Conservation (phyloP, 768 basidiomycete genomes). For the Mycena kentingensis region DNA sequence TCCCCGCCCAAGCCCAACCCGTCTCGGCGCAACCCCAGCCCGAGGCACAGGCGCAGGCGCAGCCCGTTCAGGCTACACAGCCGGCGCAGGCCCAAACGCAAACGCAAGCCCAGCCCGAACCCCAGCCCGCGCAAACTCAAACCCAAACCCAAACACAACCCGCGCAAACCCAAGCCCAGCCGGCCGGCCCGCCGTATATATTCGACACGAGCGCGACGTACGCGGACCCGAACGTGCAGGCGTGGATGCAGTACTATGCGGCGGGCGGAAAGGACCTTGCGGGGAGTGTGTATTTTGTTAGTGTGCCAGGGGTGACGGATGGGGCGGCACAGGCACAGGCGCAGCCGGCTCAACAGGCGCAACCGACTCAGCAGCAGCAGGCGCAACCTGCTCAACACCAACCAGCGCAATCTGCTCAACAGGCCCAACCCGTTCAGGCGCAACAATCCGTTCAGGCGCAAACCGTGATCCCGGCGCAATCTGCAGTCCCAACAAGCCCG, state of each 20-base stretch:
- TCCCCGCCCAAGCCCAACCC: constrained; percentile 25
- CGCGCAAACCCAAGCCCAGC: constrained; percentile 7
- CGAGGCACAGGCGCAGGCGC: constrained; percentile 26
- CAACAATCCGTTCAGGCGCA: constrained; percentile 20
- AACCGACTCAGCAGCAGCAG: constrained; percentile 17
- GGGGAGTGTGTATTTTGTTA: constrained; percentile 80
- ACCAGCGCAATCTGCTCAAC: neutral
- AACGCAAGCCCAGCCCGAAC: constrained; percentile 29
- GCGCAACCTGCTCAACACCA: constrained; percentile 22
- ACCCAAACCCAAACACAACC: constrained; percentile 17
- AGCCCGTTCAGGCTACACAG: too few relatives aligned
- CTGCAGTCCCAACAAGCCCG: constrained; percentile 11
- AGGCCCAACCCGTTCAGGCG: constrained; percentile 5
- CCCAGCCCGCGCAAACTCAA: constrained; percentile 24
- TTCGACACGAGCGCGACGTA: constrained; percentile 72
- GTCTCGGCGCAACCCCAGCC: constrained; percentile 26
- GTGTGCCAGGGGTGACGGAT: constrained; percentile 73
- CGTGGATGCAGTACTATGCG: constrained; percentile 85
- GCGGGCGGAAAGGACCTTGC: constrained; percentile 74
- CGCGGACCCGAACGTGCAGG: constrained; percentile 78
- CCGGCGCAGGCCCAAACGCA: too few relatives aligned
- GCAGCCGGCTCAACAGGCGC: constrained; percentile 4
- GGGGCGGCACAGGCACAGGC: constrained; percentile 19
- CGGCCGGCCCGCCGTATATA: constrained; percentile 47
- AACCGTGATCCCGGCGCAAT: too few relatives aligned